Base-by-base conservation (phyloP, 371 early-diverging fungal species). In the Umbelopsis sp. region DNA sequence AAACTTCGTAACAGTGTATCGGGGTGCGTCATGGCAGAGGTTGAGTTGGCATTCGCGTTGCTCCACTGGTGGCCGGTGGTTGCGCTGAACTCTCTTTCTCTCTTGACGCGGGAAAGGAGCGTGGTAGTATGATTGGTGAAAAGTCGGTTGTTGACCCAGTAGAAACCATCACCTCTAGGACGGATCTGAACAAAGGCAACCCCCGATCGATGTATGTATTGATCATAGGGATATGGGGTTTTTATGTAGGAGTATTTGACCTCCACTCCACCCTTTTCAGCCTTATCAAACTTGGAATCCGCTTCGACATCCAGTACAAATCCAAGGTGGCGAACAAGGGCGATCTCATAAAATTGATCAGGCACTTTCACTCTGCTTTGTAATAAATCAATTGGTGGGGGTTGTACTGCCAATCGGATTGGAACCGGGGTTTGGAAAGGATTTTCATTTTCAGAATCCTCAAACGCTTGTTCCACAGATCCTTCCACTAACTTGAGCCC, bases 221-320 rank as follows among this genome's bases (percentile, higher is more conserved):
- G 99, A 65, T 94, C 92, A 73, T 92, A 86, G 75, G 87, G 85
- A 80, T 87, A 91, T 0, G 77, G 81, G 1, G 87, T 84, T 32
- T 92, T 85, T 63, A 84, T 80, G 75, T 91, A 93, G 0, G 96
- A 89, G 76, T 90, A 94, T 50, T 75, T 75, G 4, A 92, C 72
- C 18, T 89, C 75, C 1, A 83, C 72, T 8, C 80, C 80, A 20
- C 84, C 77, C 4, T 84, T 87, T 44, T 74, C 76, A 20, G 76
- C 76, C 25, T 70, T 67, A 7, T 77, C 80, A 70, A 93, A 92
- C 44, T 73, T 67, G 52, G 72, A 67, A 74, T 97, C 97, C 1
- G 95, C 90, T 72, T 99, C 99, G n/a, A 95, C 87, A 74, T 99
- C 99, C 20, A 97, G 86, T 7, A 98, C 88, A 80, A 96, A 99